Base-by-base conservation (phyloP, 1,139 yeast species). In the Nadsonia starkeyi-henricii region DNA sequence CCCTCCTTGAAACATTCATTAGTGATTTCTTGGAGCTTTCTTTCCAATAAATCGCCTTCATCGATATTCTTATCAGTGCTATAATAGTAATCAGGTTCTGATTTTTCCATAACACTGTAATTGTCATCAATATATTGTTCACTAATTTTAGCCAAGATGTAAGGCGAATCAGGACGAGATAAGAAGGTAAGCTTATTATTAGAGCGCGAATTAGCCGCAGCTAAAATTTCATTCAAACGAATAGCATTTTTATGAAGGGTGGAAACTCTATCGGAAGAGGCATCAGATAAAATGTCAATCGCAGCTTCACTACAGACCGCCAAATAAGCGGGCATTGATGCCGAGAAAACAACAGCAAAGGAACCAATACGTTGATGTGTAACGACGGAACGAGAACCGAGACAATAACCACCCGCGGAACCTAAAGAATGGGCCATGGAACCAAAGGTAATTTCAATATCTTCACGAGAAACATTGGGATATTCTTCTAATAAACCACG, bases 381-480 rank as follows among this genome's bases (percentile, higher is more conserved):
- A 44, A 89, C 79, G 89, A 91, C 85, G 51, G 82, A 81, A 42
- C 69, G 67, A 42, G 78, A 82, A 52, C 97, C 98, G 23, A 85
- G 85, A 62, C 95, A 91, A 65, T 86, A 91, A 0, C 96, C 98
- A 54, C 99, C 99, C 44, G 93, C 81, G 9, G 94, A 74, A n/a
- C 89, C 93, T 56, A 89, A 74, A 0, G 95, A 73, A 43, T 74
- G 74, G 13, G 96, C 94, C 72, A 91, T 68, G 2, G 95, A 80
- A 28, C 96, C 96, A 52, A 86, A 75, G 13, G 95, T 84, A 55
- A 91, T 81, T 55, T 91, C 93, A 52, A 91, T 72, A 48, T 89
- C 79, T 57, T 83, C 69, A 42, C 74, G 74, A 49, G 62, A 74
- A 54, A 67, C 78, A 58, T 74, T 79, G 19, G 49, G 46, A 33